phyloP scores from a whole-genome alignment of 2,329 filamentous ascomycete genomes.

The Hortaea sp. region DNA sequence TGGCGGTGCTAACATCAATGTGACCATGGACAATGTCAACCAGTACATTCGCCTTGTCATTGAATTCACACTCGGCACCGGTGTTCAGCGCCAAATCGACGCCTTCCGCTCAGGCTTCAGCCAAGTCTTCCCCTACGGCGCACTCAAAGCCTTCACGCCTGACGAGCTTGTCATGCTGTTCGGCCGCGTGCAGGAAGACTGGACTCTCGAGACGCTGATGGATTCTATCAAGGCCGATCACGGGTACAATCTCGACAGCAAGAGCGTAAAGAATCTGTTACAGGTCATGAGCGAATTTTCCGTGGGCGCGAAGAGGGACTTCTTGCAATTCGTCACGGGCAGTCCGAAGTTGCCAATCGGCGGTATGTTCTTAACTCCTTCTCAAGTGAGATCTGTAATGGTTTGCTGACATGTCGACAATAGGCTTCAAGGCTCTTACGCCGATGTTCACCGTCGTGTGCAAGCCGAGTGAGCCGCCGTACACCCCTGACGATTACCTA shows the following conservation, averaged over 20 bases:
- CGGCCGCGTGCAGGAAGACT: slow-evolving; percentile 86
- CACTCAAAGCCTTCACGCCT: slow-evolving; percentile 85
- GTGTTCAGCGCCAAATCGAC: slow-evolving; percentile 80
- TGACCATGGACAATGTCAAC: slow-evolving; percentile 88
- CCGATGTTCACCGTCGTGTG: slow-evolving; percentile 99
- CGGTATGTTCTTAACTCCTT: slow-evolving; percentile 49
- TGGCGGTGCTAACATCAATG: slow-evolving; percentile 60
- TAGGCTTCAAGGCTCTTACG: slow-evolving; percentile 92
- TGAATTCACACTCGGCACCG: slow-evolving; percentile 80
- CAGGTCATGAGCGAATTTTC: slow-evolving; percentile 88
- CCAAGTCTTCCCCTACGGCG: slow-evolving; percentile 90
- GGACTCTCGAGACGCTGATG: slow-evolving; percentile 93
- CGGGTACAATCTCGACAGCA: slow-evolving; percentile 97
- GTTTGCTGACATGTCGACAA: slow-evolving; percentile 1
- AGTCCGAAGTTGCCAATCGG: slow-evolving; percentile 97
- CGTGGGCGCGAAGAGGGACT: slow-evolving; percentile 69
- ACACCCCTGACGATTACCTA: slow-evolving; percentile 92
- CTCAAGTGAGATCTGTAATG: slow-evolving; percentile 4
- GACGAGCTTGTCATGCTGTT: slow-evolving; percentile 93
- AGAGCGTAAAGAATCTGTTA: slow-evolving; percentile 83
- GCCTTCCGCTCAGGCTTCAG: slow-evolving; percentile 88
- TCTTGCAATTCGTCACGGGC: slow-evolving; percentile 94
- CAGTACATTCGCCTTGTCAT: slow-evolving; percentile 80
- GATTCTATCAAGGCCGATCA: slow-evolving; percentile 98
- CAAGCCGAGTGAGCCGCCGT: slow-evolving; percentile 93